Evolutionary conservation across 169 alveolate genomes (phyloP).

Genomic region (Cryptosporidium sp.): DNA sequence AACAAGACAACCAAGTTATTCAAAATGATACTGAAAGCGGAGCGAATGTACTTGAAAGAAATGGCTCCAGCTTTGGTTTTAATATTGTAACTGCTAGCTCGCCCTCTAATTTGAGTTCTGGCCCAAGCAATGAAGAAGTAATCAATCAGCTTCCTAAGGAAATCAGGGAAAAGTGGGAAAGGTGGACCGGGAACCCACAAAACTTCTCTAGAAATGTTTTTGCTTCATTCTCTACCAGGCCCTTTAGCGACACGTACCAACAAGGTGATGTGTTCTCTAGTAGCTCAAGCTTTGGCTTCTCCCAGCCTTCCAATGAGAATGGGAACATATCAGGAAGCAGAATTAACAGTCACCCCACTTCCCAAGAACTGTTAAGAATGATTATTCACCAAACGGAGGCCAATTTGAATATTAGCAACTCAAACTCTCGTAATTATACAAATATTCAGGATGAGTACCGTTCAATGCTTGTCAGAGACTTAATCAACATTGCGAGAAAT

Average conservation of each 20-base stretch:
- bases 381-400: conserved; percentile 68
- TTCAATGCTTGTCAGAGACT: conserved; percentile 59
- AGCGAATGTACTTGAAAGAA: not conserved
- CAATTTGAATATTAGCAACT: conserved; percentile 3
- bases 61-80: not conserved
- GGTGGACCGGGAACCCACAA: conserved; percentile 37
- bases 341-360: conserved; percentile 2
- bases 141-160: conserved; percentile 2
- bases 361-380: conserved; percentile 33
- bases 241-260: conserved; percentile 46
- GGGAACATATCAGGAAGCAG: not conserved
- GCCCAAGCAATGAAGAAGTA: not conserved
- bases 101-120: not conserved
- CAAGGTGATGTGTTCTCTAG: conserved; percentile 38
- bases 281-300: conserved; percentile 25
- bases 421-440: not conserved
- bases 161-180: conserved; percentile 22
- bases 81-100: not conserved
- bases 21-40: not conserved
- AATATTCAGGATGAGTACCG: conserved; percentile 41
- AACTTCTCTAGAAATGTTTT: conserved; percentile 40
- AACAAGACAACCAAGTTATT: not conserved
- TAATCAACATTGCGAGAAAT: conserved; percentile 14
- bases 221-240: conserved; percentile 22
- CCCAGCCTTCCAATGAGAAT: not conserved